phyloP scores from a whole-genome alignment of 2,329 filamentous ascomycete genomes.

The Penicillium glabrum region DNA sequence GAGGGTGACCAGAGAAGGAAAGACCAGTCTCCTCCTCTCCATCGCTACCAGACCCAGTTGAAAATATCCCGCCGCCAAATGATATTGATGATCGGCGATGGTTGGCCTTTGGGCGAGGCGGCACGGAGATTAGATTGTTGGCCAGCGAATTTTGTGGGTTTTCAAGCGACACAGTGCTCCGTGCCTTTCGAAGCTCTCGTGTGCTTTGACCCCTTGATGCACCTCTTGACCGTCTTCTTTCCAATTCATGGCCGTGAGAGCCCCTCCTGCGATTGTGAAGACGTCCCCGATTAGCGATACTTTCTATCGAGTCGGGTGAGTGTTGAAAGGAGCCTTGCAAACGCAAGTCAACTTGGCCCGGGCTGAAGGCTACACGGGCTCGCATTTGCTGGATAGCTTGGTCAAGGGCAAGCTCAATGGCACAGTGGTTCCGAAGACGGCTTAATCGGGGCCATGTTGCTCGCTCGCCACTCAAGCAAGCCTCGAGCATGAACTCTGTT shows the following conservation, averaged over 20 bases:
- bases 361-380: conserved; percentile 37
- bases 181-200: conserved; percentile 17
- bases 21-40: conserved; percentile 18
- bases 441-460: conserved; percentile 91
- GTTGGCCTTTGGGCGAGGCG: conserved; percentile 7
- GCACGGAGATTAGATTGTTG: conserved; percentile 10
- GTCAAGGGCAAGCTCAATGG: conserved; percentile 77
- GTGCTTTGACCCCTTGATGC: conserved; percentile 5
- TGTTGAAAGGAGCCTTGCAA: conserved; percentile 15
- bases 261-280: conserved; percentile 26
- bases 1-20: conserved; percentile 3
- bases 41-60: conserved; percentile 19
- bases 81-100: conserved; percentile 20
- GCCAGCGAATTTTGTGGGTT: conserved; percentile 5
- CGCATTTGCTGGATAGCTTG: conserved; percentile 42
- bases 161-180: conserved; percentile 24
- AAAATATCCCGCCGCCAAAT: conserved; percentile 13
- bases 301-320: conserved; percentile 24
- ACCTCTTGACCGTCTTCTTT: conserved; percentile 17
- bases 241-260: conserved; percentile 33
- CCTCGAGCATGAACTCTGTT: conserved; percentile 78
- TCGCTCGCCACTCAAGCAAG: conserved; percentile 73
- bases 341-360: conserved; percentile 24
- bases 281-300: conserved; percentile 20
- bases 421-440: conserved; percentile 80